A percentile compares a stretch with the other conserved stretches of the same genome.
Conservation (phyloP, 2,329 filamentous ascomycete genomes). For the Fonsecaea pedrosoi region DNA sequence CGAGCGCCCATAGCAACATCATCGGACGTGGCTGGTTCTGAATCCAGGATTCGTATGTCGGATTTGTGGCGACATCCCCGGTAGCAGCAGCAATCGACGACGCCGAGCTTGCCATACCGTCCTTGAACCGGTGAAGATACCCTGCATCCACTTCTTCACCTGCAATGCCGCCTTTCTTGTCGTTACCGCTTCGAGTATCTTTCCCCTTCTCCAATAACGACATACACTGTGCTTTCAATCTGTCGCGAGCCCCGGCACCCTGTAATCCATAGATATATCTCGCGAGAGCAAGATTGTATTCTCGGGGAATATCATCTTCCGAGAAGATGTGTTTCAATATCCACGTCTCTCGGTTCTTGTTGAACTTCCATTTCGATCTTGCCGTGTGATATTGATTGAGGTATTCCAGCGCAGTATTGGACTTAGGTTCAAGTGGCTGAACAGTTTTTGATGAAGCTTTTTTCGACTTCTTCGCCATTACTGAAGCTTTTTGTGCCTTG, state of each 20-base stretch:
- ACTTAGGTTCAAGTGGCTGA: conserved; percentile 34
- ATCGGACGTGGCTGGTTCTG: conserved; percentile 26
- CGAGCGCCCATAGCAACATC: conserved; percentile 36
- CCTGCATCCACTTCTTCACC: conserved; percentile 15
- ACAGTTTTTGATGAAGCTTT: conserved; percentile 41
- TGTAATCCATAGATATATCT: conserved; percentile 81
- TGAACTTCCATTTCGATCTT: conserved; percentile 86
- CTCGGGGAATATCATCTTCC: conserved; percentile 72
- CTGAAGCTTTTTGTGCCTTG: conserved; percentile 12
- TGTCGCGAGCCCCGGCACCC: conserved; percentile 70
- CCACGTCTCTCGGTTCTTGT: conserved; percentile 87
- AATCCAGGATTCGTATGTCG: conserved; percentile 36
- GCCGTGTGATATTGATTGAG: conserved; percentile 75
- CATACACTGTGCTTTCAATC: conserved; percentile 71
- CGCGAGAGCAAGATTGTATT: conserved; percentile 72
- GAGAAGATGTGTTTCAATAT: conserved; percentile 84
- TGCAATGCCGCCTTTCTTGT: not conserved
- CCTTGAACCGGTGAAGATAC: conserved; percentile 21
- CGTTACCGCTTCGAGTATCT: not conserved
- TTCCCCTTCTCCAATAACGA: conserved; percentile 63
- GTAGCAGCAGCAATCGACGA: conserved; percentile 46
- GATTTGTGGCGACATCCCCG: conserved; percentile 44
- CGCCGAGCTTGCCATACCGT: conserved; percentile 14
- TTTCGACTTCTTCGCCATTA: conserved; percentile 44
- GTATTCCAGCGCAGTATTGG: conserved; percentile 60